Percentiles rank a stretch among this genome's conserved stretches.
These are phyloP conservation scores for Coemansia sp. DNA, from an alignment of 192 early-diverging fungal species.

Conservation along the genomic window DNA sequence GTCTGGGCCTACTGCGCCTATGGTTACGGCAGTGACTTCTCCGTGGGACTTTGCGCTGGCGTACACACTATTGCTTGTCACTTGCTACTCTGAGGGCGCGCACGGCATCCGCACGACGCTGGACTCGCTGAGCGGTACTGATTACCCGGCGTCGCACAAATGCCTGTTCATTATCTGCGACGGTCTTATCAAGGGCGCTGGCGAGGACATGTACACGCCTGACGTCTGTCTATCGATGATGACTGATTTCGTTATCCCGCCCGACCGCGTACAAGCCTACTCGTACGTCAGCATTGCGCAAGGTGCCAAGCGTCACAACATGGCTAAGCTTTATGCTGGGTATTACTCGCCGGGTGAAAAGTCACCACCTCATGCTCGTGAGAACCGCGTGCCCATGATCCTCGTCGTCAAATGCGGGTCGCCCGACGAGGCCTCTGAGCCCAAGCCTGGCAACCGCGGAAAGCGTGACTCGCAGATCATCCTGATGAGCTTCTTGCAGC, in stretches of 20 bases:
- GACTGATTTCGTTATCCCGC: conserved; percentile 81
- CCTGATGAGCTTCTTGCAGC: conserved; percentile 96
- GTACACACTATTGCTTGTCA: conserved; percentile 81
- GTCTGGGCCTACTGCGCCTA: background rate
- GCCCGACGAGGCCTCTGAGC: conserved; percentile 75
- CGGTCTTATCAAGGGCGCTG: conserved; percentile 95
- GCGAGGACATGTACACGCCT: conserved; percentile 95
- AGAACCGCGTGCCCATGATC: conserved; percentile 90
- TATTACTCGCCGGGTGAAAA: conserved; percentile 81
- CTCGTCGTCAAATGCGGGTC: conserved; percentile 95
- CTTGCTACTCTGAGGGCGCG: conserved; percentile 98
- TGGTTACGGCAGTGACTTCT: conserved; percentile 22
- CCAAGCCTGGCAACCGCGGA: conserved; percentile 91
- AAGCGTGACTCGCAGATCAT: conserved; percentile 99
- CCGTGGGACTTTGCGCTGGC: conserved; percentile 62
- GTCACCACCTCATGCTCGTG: conserved; percentile 70
- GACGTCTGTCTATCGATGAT: conserved; percentile 82
- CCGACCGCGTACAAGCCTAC: conserved; percentile 94
- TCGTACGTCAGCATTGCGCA: conserved; percentile 82
- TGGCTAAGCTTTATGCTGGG: conserved; percentile 96
- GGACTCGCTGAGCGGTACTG: conserved; percentile 85
- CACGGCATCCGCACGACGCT: conserved; percentile 89
- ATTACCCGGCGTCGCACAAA: conserved; percentile 98
- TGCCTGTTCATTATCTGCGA: conserved; percentile 95
- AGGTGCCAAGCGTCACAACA: conserved; percentile 91